phyloP scores from a whole-genome alignment of 768 basidiomycete genomes.

The Lactarius pseudohatsudake region DNA sequence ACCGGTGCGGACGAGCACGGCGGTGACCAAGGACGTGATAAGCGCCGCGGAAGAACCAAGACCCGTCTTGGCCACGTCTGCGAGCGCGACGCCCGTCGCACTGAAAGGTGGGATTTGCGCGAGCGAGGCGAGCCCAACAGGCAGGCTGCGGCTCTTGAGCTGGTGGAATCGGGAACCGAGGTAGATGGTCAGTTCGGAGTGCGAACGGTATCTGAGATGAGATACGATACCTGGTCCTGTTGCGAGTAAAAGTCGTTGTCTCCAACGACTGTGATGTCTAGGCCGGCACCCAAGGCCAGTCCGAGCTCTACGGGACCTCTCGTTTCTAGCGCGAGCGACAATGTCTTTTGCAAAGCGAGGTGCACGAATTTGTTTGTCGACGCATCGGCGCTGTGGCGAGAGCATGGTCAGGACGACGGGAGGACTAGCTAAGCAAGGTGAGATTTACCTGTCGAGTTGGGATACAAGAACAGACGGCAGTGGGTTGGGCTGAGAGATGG shows the following conservation, averaged over 20 bases:
- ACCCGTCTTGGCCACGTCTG: constrained; percentile 95
- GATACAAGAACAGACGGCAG: constrained; percentile 32
- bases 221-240: constrained; percentile 62
- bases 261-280: constrained; percentile 82
- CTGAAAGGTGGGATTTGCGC: constrained; percentile 73
- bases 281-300: constrained; percentile 48
- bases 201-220: constrained; percentile 11
- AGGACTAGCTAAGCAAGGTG: neutral
- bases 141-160: constrained; percentile 63
- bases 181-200: neutral
- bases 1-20: constrained; percentile 73
- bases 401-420: constrained; percentile 8
- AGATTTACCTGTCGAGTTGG: constrained; percentile 31
- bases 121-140: constrained; percentile 63
- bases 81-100: constrained; percentile 63
- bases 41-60: constrained; percentile 96
- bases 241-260: constrained; percentile 99
- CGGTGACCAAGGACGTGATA: constrained; percentile 91
- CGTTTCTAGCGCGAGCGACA: constrained; percentile 65
- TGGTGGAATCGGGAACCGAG: constrained; percentile 34
- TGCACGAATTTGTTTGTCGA: constrained; percentile 89
- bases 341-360: constrained; percentile 77
- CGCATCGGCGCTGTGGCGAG: constrained; percentile 23
- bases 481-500: constrained; percentile 36
- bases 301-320: constrained; percentile 46